These are phyloP conservation scores for Galerina sulciceps DNA, from an alignment of 768 basidiomycete species.

Conservation along the genomic window DNA sequence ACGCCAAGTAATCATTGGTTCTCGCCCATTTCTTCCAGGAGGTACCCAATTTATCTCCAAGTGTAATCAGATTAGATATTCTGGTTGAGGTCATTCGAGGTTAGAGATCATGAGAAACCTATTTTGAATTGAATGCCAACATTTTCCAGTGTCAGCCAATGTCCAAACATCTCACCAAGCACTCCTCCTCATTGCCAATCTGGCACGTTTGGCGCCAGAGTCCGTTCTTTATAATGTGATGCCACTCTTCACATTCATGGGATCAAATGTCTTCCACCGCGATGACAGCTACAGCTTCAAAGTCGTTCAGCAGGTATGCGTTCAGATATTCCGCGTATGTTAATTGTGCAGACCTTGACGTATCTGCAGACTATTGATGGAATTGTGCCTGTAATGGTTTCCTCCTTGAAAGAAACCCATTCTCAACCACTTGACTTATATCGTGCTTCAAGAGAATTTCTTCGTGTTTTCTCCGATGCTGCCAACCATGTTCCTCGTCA, in stretches of 20 bases:
- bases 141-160: slow-evolving; percentile 73
- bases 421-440: slow-evolving; percentile 61
- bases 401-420: slow-evolving; percentile 69
- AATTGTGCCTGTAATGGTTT: slow-evolving; percentile 92
- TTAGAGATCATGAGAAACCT: slow-evolving; percentile 30
- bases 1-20: not conserved
- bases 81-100: slow-evolving; percentile 87
- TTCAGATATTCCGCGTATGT: not conserved
- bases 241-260: slow-evolving; percentile 99
- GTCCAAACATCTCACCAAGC: slow-evolving; percentile 96
- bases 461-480: slow-evolving; percentile 93
- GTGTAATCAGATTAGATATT: slow-evolving; percentile 77
- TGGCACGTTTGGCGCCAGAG: slow-evolving; percentile 86
- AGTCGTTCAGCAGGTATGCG: slow-evolving; percentile 85
- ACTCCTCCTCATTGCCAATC: slow-evolving; percentile 80
- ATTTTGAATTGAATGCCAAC: slow-evolving; percentile 1
- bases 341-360: not conserved
- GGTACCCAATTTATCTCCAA: slow-evolving; percentile 52
- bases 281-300: slow-evolving; percentile 96
- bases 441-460: slow-evolving; percentile 75
- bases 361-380: slow-evolving; percentile 80
- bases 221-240: slow-evolving; percentile 94
- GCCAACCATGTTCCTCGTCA: slow-evolving; percentile 91
- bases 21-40: slow-evolving; percentile 42
- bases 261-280: slow-evolving; percentile 95